These are phyloP conservation scores for Blastobotrys persicus DNA, from an alignment of 1,139 yeast genomes.

Conservation along the genomic window DNA sequence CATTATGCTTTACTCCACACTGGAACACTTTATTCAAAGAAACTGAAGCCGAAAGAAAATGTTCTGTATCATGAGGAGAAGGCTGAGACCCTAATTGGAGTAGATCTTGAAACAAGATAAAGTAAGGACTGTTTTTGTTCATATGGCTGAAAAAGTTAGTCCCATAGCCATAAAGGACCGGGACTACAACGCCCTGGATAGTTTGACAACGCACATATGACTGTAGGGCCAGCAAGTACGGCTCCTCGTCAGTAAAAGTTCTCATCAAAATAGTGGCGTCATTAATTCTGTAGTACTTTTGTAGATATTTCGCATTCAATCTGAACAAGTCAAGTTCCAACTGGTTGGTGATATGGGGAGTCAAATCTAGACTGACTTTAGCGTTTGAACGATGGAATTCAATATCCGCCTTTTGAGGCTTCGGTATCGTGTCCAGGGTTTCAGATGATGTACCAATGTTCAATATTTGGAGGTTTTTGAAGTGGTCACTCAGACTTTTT, in stretches of 20 bases:
- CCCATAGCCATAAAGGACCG: background rate
- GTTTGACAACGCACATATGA: slow-evolving; percentile 4
- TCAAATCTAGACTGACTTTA: background rate
- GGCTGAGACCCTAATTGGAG: background rate
- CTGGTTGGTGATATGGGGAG: background rate
- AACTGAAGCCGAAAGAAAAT: background rate
- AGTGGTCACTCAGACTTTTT: slow-evolving; percentile 1
- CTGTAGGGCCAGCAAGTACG: background rate
- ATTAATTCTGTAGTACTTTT: background rate
- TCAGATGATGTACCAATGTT: slow-evolving; percentile 4
- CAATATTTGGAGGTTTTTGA: slow-evolving; percentile 1
- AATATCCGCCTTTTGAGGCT: background rate
- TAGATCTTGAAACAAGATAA: slow-evolving; percentile 1
- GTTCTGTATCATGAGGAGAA: background rate
- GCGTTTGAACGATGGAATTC: background rate
- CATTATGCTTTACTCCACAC: background rate
- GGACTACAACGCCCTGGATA: background rate
- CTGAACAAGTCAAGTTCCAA: background rate
- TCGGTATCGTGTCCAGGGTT: background rate
- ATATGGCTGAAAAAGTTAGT: slow-evolving; percentile 3
- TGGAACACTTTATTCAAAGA: slow-evolving; percentile 2
- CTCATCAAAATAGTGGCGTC: background rate
- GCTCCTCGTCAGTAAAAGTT: background rate
- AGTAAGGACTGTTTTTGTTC: background rate
- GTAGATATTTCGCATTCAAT: background rate